Evolutionary conservation across 495 filamentous ascomycete genomes (phyloP), one percentile per base, ranked within the genome.

Genomic region (Hyphodiscus hymeniophilus): DNA sequence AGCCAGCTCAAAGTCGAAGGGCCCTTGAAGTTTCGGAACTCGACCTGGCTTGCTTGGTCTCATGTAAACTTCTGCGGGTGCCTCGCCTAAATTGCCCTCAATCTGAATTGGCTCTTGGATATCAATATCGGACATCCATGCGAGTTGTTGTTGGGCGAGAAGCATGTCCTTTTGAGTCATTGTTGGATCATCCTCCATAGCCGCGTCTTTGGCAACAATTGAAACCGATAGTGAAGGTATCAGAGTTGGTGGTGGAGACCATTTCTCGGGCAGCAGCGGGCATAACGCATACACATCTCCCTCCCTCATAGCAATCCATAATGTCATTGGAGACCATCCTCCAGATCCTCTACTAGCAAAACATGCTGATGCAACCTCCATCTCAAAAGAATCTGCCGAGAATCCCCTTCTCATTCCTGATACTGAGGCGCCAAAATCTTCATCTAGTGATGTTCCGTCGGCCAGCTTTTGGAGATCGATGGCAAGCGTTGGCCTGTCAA

Each of bases 251-350:
- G 84, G 78, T n/a, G 84, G 81, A 41, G 83, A 73, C 87, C 87
- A 95, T 56, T 79, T 87, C 12, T 74, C 75, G 3, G 89, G 89
- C 22, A 95, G 65, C 3, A 95, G 72, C 8, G 89, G 89, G 61
- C 89, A 94, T n/a, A 95, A 66, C 7, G 87, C 86, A 55, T 95
- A 95, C 7, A 95, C 75, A 56, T 94, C 89, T 3, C 89, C 89
- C 21, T 85, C 83, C 28, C 71, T 73, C 87, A 94, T 95, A 13
- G 85, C 88, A 36, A 94, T 66, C 88, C 88, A 95, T 15, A 95
- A 67, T 2, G 89, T 94, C 87, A 92, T 94, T 12, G 86, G 73
- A 6, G 85, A 82, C 89, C 89, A 95, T 23, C 82, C 82, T 56
- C 86, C 79, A 42, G 89, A 86, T 23, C 80, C 82, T 44, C 68